These are phyloP conservation scores for Microcos paniculata DNA, from an alignment of 345 rosid species.

Conservation along the genomic window DNA sequence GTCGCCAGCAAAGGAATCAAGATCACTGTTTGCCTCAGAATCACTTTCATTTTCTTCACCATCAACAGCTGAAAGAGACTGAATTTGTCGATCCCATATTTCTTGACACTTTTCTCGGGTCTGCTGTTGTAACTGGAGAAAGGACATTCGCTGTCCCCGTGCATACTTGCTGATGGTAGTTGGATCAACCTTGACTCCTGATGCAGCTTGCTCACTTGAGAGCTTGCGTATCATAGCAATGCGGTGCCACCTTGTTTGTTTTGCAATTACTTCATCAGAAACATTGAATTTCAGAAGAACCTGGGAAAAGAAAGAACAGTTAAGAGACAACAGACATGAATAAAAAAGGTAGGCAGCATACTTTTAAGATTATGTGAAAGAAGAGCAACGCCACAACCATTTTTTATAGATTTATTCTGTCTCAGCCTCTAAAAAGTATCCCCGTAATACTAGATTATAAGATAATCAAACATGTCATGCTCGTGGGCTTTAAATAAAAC, in stretches of 20 bases:
- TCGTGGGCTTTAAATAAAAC: too few species aligned
- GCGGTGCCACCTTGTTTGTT: slow-evolving; percentile 97
- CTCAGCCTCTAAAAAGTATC: neutral
- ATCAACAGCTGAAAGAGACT: slow-evolving; percentile 76
- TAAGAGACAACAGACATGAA: neutral
- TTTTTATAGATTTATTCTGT: neutral
- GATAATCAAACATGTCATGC: too few species aligned
- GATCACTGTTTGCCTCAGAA: slow-evolving; percentile 91
- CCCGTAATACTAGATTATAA: too few species aligned
- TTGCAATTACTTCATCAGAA: slow-evolving; percentile 83
- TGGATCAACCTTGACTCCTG: slow-evolving; percentile 94
- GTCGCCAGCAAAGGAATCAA: slow-evolving; percentile 99
- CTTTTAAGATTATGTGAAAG: neutral
- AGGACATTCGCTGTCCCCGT: slow-evolving; percentile 98
- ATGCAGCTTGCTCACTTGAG: slow-evolving; percentile 97
- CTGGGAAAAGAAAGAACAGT: slow-evolving; percentile 33
- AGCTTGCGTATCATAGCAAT: slow-evolving; percentile 99
- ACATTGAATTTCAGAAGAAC: slow-evolving; percentile 95
- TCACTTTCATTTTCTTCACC: slow-evolving; percentile 89
- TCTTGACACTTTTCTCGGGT: slow-evolving; percentile 99
- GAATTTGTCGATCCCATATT: slow-evolving; percentile 96
- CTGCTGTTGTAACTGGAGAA: slow-evolving; percentile 96
- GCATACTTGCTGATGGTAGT: slow-evolving; percentile 95
- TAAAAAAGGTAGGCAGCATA: neutral
- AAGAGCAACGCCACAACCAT: neutral